These are phyloP conservation scores for Penicillium lividum DNA, from an alignment of 495 filamentous ascomycete species.

Conservation along the genomic window DNA sequence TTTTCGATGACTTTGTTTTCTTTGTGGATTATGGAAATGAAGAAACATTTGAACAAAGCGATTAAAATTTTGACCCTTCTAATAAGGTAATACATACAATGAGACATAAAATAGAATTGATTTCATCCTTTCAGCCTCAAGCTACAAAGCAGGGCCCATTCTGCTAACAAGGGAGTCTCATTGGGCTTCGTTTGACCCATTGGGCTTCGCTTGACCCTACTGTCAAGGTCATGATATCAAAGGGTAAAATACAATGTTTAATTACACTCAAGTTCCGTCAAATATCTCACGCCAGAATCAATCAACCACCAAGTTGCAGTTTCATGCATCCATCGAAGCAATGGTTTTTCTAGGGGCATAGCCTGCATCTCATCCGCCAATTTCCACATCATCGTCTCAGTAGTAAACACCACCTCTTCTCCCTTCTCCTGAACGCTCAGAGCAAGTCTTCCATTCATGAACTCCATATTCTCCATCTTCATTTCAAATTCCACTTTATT, in stretches of 20 bases:
- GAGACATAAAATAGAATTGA: too few relatives aligned
- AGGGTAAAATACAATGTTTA: too few relatives aligned
- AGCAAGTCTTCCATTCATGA: conserved; percentile 30
- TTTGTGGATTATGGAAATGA: not conserved
- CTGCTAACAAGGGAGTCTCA: too few relatives aligned
- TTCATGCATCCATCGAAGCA: conserved; percentile 36
- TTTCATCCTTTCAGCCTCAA: too few relatives aligned
- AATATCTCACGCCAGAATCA: conserved; percentile 39
- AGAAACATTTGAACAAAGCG: not conserved
- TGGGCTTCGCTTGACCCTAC: too few relatives aligned
- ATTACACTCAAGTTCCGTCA: conserved; percentile 26
- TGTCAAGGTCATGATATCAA: too few relatives aligned
- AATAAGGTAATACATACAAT: too few relatives aligned
- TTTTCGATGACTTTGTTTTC: not conserved
- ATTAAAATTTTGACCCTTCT: too few relatives aligned
- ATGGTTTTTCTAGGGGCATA: conserved; percentile 36
- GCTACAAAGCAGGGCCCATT: too few relatives aligned
- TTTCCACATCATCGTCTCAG: conserved; percentile 41
- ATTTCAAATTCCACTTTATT: conserved; percentile 39
- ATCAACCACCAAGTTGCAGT: conserved; percentile 42
- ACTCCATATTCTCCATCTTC: conserved; percentile 17
- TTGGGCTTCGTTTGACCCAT: too few relatives aligned
- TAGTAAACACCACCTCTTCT: conserved; percentile 28
- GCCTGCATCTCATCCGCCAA: conserved; percentile 16
- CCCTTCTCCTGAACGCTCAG: conserved; percentile 24